phyloP scores from a whole-genome alignment of 306 rosid genomes.

The Prunus davidiana region DNA sequence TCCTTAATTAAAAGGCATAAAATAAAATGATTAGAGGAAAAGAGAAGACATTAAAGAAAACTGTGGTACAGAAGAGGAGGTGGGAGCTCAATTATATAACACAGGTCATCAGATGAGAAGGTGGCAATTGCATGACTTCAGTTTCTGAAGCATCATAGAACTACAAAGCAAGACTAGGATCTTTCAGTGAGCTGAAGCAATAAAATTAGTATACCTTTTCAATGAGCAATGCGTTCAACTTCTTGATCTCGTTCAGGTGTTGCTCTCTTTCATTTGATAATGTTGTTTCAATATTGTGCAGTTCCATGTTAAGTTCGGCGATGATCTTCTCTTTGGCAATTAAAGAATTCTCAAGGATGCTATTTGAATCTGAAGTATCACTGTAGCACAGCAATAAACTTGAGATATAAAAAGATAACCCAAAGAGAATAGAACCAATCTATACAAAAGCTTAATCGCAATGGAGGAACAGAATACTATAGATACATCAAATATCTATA shows the following conservation, averaged over 20 bases:
- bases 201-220: constrained; percentile 53
- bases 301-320: constrained; percentile 94
- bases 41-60: not conserved
- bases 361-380: constrained; percentile 72
- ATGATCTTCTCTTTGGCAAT: constrained; percentile 91
- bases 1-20: constrained; percentile 47
- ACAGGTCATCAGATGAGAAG: not conserved
- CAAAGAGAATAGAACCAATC: not conserved
- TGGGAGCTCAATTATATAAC: not conserved
- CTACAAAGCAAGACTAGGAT: not conserved
- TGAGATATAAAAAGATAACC: constrained; percentile 16
- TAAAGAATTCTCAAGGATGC: constrained; percentile 83
- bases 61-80: not conserved
- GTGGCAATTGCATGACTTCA: not conserved
- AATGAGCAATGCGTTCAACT: constrained; percentile 66
- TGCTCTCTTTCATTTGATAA: constrained; percentile 83
- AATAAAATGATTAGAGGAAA: constrained; percentile 11
- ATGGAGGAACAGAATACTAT: not conserved
- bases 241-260: constrained; percentile 85
- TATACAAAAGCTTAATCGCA: not conserved
- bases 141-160: not conserved
- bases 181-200: not conserved
- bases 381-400: constrained; percentile 45
- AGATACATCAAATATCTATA: not conserved
- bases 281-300: constrained; percentile 83